Evolutionary conservation across 2,329 filamentous ascomycete genomes (phyloP).

Genomic region (Alternaria viburni): DNA sequence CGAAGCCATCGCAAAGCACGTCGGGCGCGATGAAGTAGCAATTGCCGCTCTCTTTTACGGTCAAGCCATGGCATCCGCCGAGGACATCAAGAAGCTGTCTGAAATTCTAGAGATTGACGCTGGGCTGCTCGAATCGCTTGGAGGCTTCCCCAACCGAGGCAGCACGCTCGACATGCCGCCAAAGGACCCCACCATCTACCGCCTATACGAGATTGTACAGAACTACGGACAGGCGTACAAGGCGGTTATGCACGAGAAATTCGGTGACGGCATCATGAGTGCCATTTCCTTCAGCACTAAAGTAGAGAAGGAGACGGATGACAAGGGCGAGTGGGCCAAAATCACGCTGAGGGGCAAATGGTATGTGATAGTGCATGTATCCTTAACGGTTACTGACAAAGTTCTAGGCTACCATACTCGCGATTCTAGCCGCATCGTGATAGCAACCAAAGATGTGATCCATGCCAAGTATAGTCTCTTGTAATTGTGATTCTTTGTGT

Average conservation of each 20-base stretch:
- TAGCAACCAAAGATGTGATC: not conserved
- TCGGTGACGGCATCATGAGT: constrained; percentile 85
- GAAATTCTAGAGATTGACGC: constrained; percentile 67
- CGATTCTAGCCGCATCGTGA: constrained; percentile 49
- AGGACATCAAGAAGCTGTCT: constrained; percentile 73
- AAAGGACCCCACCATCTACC: constrained; percentile 84
- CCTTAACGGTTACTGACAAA: constrained; percentile 13
- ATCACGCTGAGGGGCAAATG: constrained; percentile 86
- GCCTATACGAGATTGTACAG: constrained; percentile 92
- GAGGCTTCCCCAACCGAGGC: constrained; percentile 81
- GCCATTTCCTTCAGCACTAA: constrained; percentile 90
- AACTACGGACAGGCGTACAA: constrained; percentile 98
- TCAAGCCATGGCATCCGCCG: constrained; percentile 73
- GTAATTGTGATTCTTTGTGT: not conserved
- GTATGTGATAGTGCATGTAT: constrained; percentile 53
- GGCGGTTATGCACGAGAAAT: constrained; percentile 92
- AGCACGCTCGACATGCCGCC: constrained; percentile 82
- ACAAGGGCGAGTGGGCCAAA: constrained; percentile 82
- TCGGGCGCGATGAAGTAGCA: constrained; percentile 82
- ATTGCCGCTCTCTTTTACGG: constrained; percentile 91
- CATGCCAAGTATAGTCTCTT: not conserved
- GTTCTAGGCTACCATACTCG: constrained; percentile 55
- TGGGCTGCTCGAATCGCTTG: constrained; percentile 63
- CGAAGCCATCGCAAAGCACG: constrained; percentile 73
- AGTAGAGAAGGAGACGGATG: constrained; percentile 92